Evolutionary conservation across 345 rosid species (phyloP), one percentile per base, ranked within the genome.

Genomic region (Geranium brycei): DNA sequence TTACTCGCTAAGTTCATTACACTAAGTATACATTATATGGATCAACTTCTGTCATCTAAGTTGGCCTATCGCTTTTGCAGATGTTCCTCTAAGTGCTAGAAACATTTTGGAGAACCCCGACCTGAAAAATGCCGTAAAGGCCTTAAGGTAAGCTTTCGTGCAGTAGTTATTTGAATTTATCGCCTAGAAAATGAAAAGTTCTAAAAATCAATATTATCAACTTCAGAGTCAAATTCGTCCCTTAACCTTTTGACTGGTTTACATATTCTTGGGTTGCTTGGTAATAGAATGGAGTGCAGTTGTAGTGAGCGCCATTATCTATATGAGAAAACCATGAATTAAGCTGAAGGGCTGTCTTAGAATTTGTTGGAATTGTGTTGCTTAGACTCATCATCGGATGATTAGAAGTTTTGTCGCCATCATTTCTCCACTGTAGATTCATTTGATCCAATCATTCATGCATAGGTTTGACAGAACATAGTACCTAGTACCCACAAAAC

Each of bases 71-170:
- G 61, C 31, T 47, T 72, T 40, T 77, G 78, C 77, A 89, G 97
- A 79, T 81, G 85, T 80, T 71, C 95, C 96, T 18, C 31, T 92
- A 35, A 78, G 85, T 80, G 70, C 98, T 68, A 86, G 97, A 78
- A 90, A 92, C 78, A 87, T 92, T 76, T 73, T 87, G 75, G 96
- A 87, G 77, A 81, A 86, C 72, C 85, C 81, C 19, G 96, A 92
- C 65, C 83, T 90, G 73, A 92, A 87, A 80, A 61, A 14, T 51
- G 97, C 97, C 13, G 98, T 92, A 18, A 92, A 92, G 78, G 70
- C 81, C 18, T 86, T 76, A 85, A 92, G 97, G 98, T 89, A 32
- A 73, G 71, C 47, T 38, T 1, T 5, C 47, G 11, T 38, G 47
- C 47, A 38, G 47, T 10, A 38, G 47, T 38, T 38, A 47, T 47